Evolutionary conservation across 768 basidiomycete species (phyloP), one percentile per base, ranked within the genome.

Genomic region (Floccularia luteovirens): DNA sequence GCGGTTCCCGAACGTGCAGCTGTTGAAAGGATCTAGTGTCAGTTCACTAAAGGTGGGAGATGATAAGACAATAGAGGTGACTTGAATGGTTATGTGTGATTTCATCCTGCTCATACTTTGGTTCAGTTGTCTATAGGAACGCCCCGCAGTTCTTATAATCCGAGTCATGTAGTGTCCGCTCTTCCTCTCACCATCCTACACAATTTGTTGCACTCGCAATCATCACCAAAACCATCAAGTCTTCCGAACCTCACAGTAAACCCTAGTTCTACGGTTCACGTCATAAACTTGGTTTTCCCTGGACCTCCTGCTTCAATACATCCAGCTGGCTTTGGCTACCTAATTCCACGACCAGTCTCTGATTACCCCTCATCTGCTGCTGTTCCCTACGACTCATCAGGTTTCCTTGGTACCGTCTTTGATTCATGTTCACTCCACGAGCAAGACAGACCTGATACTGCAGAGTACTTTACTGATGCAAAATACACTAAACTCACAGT

Each of bases 271-370:
- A 82, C 84, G 7, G 90, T 97, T 42, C 79, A 75, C n/a, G 89
- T 96, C 25, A 64, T 92, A 48, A 94, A 90, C 64, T 66, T 98
- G 52, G 74, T 97, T 47, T 97, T 94, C 64, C 64, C 78, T 31
- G 54, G 57, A 22, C 55, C 72, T 22, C 56, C 64, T 17, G 53
- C 61, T 41, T 43, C 56, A 17, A 69, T 93, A 36, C 84, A 90
- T 49, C 90, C 91, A 0, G 69, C 71, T 2, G 94, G 94, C 3
- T 99, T 97, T 56, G 94, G 94, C 6, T 97, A 92, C 64, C 82
- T 99, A 53, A 73, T 96, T 38, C 91, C 93, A 0, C 85, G 92
- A 12, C 79, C 85, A 0, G 61, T 60, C 23, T 57, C 57, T 3
- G 81, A 69, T 16, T 84, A 87, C 47, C 51, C 59, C n/a, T 41